Evolutionary conservation across 495 filamentous ascomycete genomes (phyloP), one percentile per base, ranked within the genome.

Genomic region (Xylaria bambusicola): DNA sequence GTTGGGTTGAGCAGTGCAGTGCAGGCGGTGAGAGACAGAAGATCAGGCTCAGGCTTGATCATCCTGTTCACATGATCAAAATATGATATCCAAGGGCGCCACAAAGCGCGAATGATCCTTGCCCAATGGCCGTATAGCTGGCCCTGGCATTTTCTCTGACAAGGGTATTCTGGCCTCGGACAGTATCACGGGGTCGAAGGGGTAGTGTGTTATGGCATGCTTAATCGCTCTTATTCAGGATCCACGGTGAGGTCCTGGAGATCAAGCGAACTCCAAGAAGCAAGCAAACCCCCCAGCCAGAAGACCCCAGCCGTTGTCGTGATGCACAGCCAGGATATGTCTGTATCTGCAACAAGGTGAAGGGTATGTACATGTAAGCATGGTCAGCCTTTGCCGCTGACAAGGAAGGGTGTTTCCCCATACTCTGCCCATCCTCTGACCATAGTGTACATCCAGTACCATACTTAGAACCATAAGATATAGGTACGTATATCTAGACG

Each of bases 1-100:
- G 45, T 58, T 50, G 45, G 55, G 55, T 58, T 58, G 48, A 60
- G 49, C 49, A 60, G 27, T 52, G 35, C 33, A 40, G 23, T 21
- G 53, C 44, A 60, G 48, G 57, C 57, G 57, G 57, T 60, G 57
- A 60, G 49, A 13, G 38, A 47, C 8, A 52, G 49, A 60, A 53
- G 57, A 60, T 60, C 57, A 60, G 57, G 57, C 57, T 60, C 49
- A 17, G 38, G 49, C 38, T 36, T 52, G 57, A 53, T 60, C 18
- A 60, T 45, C 29, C 27, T 35, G 36, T 50, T 60, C 57, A 51
- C 49, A 52, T 60, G 57, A 60, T 46, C 57, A 53, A 47, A 46
- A 52, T 35, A 21, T 47, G 42, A 48, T 56, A 38, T 33, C 21
- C 20, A 29, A 44, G 31, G 24, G 57, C 47, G 57, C 38, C 48